Evolutionary conservation across 257 asterid species (phyloP).

Genomic region (Solanum clarkiae): DNA sequence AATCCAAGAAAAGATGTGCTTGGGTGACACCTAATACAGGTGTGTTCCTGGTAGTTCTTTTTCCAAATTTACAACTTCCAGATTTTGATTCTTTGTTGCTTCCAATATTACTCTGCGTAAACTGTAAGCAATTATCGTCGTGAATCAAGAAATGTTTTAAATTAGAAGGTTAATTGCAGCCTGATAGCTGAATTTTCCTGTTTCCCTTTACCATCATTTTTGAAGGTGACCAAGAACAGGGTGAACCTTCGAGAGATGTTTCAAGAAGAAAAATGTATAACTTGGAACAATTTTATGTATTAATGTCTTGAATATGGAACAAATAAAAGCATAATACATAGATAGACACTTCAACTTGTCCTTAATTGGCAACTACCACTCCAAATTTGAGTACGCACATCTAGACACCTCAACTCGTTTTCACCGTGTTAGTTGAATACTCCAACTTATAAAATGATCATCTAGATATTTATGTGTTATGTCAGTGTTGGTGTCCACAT

Average conservation of each 20-base stretch:
- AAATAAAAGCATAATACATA: neutral
- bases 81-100: neutral
- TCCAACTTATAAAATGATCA: neutral
- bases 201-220: neutral
- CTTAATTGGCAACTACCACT: neutral
- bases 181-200: neutral
- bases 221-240: neutral
- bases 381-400: neutral
- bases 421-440: neutral
- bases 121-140: neutral
- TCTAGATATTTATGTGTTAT: neutral
- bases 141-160: neutral
- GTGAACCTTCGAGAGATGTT: neutral
- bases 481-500: neutral
- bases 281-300: neutral
- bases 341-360: neutral
- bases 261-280: neutral
- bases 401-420: neutral
- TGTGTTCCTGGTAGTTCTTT: conserved; percentile 11
- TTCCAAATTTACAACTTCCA: conserved; percentile 11
- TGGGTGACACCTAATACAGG: conserved; percentile 95
- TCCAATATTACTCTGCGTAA: neutral
- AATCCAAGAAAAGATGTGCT: conserved; percentile 71
- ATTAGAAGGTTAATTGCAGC: neutral
- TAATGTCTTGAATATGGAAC: neutral